Evolutionary conservation across 495 filamentous ascomycete species (phyloP).

Genomic region (Penicillium parvum): DNA sequence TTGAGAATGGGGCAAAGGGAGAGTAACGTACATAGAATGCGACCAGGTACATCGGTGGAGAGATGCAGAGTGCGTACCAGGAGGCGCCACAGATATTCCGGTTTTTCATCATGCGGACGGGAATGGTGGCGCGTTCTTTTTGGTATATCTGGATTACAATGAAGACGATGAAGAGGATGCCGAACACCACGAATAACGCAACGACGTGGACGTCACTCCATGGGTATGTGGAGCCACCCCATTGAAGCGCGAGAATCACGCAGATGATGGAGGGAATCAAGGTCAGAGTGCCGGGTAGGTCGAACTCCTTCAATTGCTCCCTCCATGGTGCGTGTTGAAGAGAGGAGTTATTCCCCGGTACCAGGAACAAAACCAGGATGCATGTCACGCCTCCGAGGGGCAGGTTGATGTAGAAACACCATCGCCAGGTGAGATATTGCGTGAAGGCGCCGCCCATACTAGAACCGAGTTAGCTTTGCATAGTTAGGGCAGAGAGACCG

Average conservation of each 20-base stretch:
- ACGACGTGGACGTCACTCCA: constrained; percentile 43
- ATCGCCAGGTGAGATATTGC: constrained; percentile 46
- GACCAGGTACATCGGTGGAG: constrained; percentile 39
- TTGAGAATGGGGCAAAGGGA: neutral
- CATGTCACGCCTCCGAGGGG: constrained; percentile 50
- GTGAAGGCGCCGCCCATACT: constrained; percentile 51
- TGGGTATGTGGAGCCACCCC: constrained; percentile 41
- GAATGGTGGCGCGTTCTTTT: constrained; percentile 24
- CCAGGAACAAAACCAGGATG: constrained; percentile 10
- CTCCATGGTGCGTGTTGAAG: constrained; percentile 4
- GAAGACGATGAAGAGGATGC: constrained; percentile 15
- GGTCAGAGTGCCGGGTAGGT: constrained; percentile 23
- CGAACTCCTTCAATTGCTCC: constrained; percentile 20
- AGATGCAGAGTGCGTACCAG: constrained; percentile 45
- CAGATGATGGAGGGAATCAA: constrained; percentile 34
- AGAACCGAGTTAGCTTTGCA: constrained; percentile 9
- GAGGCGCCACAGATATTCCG: constrained; percentile 49
- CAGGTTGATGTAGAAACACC: constrained; percentile 58
- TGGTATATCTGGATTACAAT: constrained; percentile 14
- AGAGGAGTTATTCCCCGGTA: constrained; percentile 13
- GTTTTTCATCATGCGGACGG: constrained; percentile 43
- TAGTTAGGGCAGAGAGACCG: neutral
- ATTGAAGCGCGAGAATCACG: constrained; percentile 38
- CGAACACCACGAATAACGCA: constrained; percentile 28
- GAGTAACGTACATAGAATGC: constrained; percentile 18